Conservation (phyloP, 2,329 filamentous ascomycete species). For the Sordariomycetes sp. region DNA sequence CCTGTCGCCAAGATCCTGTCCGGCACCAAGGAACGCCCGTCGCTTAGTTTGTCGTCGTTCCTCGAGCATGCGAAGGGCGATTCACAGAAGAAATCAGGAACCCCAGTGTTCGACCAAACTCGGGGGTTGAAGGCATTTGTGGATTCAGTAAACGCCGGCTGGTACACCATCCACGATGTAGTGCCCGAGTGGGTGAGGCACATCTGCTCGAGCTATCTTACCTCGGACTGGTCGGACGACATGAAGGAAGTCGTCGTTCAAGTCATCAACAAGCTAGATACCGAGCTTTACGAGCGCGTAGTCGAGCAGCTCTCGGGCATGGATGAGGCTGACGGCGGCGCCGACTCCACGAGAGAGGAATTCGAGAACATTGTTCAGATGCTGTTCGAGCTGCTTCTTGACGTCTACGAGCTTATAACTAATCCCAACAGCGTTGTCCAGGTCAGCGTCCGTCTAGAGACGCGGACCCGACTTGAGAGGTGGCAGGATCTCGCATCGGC, state of each 20-base stretch:
- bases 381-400: slow-evolving; percentile 48
- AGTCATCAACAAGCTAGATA: slow-evolving; percentile 39
- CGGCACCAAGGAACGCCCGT: slow-evolving; percentile 36
- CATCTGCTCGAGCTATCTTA: slow-evolving; percentile 35
- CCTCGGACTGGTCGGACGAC: slow-evolving; percentile 42
- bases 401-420: slow-evolving; percentile 44
- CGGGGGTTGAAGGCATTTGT: slow-evolving; percentile 39
- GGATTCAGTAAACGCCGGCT: slow-evolving; percentile 29
- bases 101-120: slow-evolving; percentile 35
- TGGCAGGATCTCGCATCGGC: slow-evolving; percentile 38
- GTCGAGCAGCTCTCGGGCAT: slow-evolving; percentile 22
- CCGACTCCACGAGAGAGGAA: slow-evolving; percentile 7
- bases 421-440: slow-evolving; percentile 42
- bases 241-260: slow-evolving; percentile 44
- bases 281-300: slow-evolving; percentile 33
- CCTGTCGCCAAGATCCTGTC: slow-evolving; percentile 38
- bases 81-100: slow-evolving; percentile 33
- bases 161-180: slow-evolving; percentile 42
- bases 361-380: slow-evolving; percentile 33
- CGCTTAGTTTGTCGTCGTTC: slow-evolving; percentile 44
- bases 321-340: not conserved
- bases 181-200: slow-evolving; percentile 43
- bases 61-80: slow-evolving; percentile 48
- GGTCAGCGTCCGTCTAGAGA: slow-evolving; percentile 30
- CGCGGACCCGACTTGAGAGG: slow-evolving; percentile 32